phyloP scores from a whole-genome alignment of 1,139 yeast genomes.

The Nakaseomyces glabratus region DNA sequence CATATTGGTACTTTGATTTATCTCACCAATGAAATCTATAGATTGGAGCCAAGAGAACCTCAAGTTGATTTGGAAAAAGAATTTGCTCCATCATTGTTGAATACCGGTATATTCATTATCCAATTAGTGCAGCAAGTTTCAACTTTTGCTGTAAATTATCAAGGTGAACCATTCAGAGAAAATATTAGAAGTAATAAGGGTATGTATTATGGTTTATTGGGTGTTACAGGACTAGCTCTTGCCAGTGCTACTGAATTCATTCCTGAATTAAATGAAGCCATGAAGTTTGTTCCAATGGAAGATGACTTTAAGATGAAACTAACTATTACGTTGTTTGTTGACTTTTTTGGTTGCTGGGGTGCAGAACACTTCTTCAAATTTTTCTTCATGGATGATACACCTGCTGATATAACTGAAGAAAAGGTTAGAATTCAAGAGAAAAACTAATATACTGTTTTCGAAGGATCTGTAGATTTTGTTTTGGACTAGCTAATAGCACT shows the following conservation, averaged over 20 bases:
- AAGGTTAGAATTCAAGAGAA: slow-evolving; percentile 16
- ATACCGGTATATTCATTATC: slow-evolving; percentile 90
- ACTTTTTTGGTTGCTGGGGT: slow-evolving; percentile 69
- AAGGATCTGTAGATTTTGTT: too few relatives aligned
- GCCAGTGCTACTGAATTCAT: slow-evolving; percentile 90
- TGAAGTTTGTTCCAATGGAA: slow-evolving; percentile 86
- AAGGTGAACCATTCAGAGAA: slow-evolving; percentile 95
- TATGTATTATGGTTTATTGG: slow-evolving; percentile 90
- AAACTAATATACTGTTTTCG: too few relatives aligned
- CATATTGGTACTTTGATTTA: slow-evolving; percentile 78
- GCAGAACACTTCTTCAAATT: slow-evolving; percentile 72
- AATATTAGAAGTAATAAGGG: slow-evolving; percentile 85
- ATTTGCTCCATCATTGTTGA: slow-evolving; percentile 80
- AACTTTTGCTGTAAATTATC: slow-evolving; percentile 95
- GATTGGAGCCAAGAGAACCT: slow-evolving; percentile 85
- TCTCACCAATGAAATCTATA: slow-evolving; percentile 73
- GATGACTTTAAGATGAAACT: slow-evolving; percentile 66
- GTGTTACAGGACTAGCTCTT: slow-evolving; percentile 81
- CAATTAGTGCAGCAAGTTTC: slow-evolving; percentile 96
- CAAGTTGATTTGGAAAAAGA: slow-evolving; percentile 81
- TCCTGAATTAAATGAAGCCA: slow-evolving; percentile 87
- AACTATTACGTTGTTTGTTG: slow-evolving; percentile 63
- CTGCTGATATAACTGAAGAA: slow-evolving; percentile 74
- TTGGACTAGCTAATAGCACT: too few relatives aligned
- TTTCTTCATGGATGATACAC: slow-evolving; percentile 81